phyloP scores from a whole-genome alignment of 768 basidiomycete genomes.

The Leucocoprinus leucothites region DNA sequence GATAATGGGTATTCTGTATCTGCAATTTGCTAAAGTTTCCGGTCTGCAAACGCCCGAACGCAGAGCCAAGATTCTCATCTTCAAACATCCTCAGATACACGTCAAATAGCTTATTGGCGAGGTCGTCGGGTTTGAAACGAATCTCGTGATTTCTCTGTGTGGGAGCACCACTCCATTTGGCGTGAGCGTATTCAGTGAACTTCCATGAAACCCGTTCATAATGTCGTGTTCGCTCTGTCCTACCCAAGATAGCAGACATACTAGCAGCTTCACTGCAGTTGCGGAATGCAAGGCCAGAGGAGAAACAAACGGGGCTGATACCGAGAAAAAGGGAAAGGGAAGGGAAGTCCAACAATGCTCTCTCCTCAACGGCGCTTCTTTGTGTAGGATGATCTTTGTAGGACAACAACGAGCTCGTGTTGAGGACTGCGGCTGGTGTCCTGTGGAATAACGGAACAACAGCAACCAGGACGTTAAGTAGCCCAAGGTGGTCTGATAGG shows the following conservation, averaged over 20 bases:
- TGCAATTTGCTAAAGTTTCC: constrained; percentile 2
- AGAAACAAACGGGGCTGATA: neutral
- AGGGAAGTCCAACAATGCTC: constrained; percentile 11
- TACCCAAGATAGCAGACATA: neutral
- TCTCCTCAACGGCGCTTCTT: constrained; percentile 3
- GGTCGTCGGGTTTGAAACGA: constrained; percentile 16
- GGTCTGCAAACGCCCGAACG: neutral
- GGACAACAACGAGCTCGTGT: constrained; percentile 39
- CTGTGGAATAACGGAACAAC: constrained; percentile 34
- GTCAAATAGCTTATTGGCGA: constrained; percentile 36
- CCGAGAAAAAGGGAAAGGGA: constrained; percentile 11
- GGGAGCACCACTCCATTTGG: neutral
- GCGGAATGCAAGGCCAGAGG: constrained; percentile 6
- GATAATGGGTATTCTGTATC: constrained; percentile 37
- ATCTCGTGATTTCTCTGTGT: neutral
- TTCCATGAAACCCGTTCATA: constrained; percentile 7
- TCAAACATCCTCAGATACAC: constrained; percentile 44
- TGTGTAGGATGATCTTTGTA: constrained; percentile 4
- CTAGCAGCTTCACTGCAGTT: neutral
- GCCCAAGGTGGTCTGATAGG: constrained; percentile 43
- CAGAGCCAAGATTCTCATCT: constrained; percentile 28
- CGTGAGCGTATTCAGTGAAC: constrained; percentile 1
- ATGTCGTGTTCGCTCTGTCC: neutral
- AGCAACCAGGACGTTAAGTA: constrained; percentile 40
- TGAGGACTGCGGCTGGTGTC: constrained; percentile 29